Evolutionary conservation across 768 basidiomycete genomes (phyloP).

Genomic region (Serpula lacrymans): DNA sequence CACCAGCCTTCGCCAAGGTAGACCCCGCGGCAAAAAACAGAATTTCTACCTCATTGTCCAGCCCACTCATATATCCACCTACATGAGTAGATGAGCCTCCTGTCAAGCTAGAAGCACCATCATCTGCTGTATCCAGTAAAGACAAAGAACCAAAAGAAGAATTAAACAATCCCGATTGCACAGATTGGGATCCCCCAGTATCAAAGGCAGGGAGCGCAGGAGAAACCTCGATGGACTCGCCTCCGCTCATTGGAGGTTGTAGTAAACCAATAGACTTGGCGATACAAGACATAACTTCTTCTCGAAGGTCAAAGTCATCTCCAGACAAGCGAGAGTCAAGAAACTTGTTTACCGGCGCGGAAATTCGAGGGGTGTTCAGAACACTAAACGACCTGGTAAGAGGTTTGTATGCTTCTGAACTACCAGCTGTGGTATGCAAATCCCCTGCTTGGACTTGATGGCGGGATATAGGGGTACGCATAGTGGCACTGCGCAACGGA

Average conservation of each 20-base stretch:
- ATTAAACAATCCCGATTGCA: conserved; percentile 40
- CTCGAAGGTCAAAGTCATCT: conserved; percentile 90
- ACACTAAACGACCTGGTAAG: conserved; percentile 46
- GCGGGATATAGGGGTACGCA: conserved; percentile 36
- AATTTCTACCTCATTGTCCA: conserved; percentile 97
- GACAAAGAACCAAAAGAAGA: conserved; percentile 77
- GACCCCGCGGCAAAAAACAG: conserved; percentile 88
- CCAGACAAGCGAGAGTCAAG: conserved; percentile 28
- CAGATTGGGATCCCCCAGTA: no score
- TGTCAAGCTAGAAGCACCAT: conserved; percentile 60
- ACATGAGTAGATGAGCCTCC: conserved; percentile 52
- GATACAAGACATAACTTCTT: conserved; percentile 96
- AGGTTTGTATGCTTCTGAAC: conserved; percentile 44
- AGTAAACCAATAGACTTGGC: conserved; percentile 94
- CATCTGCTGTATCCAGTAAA: conserved; percentile 67
- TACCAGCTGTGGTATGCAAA: conserved; percentile 56
- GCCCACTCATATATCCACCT: conserved; percentile 65
- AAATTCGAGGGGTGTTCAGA: conserved; percentile 46
- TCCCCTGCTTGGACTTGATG: conserved; percentile 75
- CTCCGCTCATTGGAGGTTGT: conserved; percentile 76
- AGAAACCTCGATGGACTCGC: conserved; percentile 63
- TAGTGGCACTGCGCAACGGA: conserved; percentile 19
- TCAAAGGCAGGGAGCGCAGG: conserved; percentile 55
- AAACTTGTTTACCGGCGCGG: conserved; percentile 23
- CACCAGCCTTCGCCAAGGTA: conserved; percentile 83